Base-by-base conservation (phyloP, 1,284 basidiomycete species). In the Cutaneotrichosporon mucoides region DNA sequence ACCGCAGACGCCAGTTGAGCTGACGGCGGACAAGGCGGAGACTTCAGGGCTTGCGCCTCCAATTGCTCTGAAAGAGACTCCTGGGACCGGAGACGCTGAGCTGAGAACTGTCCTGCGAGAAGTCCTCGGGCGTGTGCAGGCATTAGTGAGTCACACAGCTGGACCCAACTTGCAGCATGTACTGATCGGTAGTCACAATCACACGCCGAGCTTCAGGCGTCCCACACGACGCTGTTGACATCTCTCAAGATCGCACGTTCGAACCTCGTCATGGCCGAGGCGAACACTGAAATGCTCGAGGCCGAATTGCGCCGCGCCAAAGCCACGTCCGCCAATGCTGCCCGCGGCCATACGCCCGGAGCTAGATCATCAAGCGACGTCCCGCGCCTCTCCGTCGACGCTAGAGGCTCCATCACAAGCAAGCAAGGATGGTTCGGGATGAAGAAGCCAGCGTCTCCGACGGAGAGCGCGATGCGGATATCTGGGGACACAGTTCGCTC, bases 241-340 rank as follows among this genome's bases (percentile, higher is more conserved):
- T 85, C 89, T 56, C 81, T 93, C 34, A 90, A 88, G 59, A 84
- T 94, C 53, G 84, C 90, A 24, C 87, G 86, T 68, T 92, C 89
- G 0, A 94, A 94, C 70, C 84, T 94, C 2, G 85, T 89, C 63
- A 85, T 93, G 59, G 88, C 91, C 4, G 86, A 90, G 55, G 86
- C 88, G 15, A 94, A 94, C 73, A 90, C 90, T 68, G 92, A 94
- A 70, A 93, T 94, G 90, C 85, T 94, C 7, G 92, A 94, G 73
- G 90, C 91, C 59, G 88, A 90, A 12, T 79, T 93, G 34, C 85
- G 84, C 69, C 82, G 84, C 33, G 83, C 55, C 24, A 66, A 61
- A 48, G 54, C 58, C 42, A 35, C 57, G 5, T 43, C 55, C 6
- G 52, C 53, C 5, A 45, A 45, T 33, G 43, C 53, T 8, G 43